Evolutionary conservation across 2,329 filamentous ascomycete species (phyloP), one percentile per base, ranked within the genome.

Genomic region (Fusarium robinianum): DNA sequence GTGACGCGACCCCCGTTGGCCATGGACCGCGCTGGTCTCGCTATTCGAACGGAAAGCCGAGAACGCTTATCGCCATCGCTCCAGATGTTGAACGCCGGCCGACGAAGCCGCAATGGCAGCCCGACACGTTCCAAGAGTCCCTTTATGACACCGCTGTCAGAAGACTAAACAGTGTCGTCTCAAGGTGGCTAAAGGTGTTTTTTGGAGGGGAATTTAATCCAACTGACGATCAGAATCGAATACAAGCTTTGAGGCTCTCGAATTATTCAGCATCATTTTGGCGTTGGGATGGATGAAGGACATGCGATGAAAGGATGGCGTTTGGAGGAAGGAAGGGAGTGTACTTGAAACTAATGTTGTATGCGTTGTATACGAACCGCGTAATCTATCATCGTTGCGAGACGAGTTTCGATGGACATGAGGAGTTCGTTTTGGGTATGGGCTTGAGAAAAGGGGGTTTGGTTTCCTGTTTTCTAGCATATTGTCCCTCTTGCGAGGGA

Each of bases 21-120:
- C 5, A 75, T 85, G 61, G 80, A 84, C 55, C 72, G 90, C 25
- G 83, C 80, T 32, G 91, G 91, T 2, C 66, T 96, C 52, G 84
- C 88, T 40, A 80, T 90, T 3, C 76, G 92, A 55, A 95, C 88
- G 0, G 92, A 96, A 64, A 95, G 90, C 64, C 77, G 90, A 39
- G 94, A 97, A 63, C 78, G 88, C 45, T 69, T 96, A 24, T 75
- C 79, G 11, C 77, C 80, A 10, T 78, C 72, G 7, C 55, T 77
- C 16, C 75, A 78, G 44, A 74, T 78, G 69, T 64, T 80, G 49
- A 77, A 73, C 35, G 78, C 78, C 2, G 80, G 80, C 16, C 67
- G 80, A 65, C 72, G 79, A 63, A 82, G 79, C 65, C 72, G 79
- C 42, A 72, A 77, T 11, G 73, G 70, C 14, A 83, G 80, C 57